A percentile compares a stretch with the other conserved stretches of the same genome.
These are phyloP conservation scores for Boeremia exigua DNA, from an alignment of 2,329 filamentous ascomycete genomes.

Conservation along the genomic window DNA sequence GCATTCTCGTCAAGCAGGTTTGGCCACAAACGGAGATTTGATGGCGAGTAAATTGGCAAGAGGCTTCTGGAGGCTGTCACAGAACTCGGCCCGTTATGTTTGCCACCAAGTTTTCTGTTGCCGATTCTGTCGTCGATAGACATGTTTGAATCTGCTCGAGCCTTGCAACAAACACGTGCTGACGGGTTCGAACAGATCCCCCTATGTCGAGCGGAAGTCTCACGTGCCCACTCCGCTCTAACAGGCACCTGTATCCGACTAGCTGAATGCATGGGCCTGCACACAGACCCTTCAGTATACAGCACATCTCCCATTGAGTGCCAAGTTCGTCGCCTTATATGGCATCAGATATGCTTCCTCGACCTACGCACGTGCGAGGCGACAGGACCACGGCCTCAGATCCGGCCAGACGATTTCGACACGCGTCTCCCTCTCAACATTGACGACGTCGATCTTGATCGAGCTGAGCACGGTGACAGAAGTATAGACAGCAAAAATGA, in stretches of 20 bases:
- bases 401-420: slow-evolving; percentile 77
- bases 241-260: slow-evolving; percentile 75
- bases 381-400: slow-evolving; percentile 73
- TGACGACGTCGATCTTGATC: slow-evolving; percentile 67
- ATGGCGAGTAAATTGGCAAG: too few species aligned
- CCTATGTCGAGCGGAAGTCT: slow-evolving; percentile 74
- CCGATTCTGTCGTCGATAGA: too few species aligned
- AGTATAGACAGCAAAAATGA: slow-evolving; percentile 54
- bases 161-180: neutral
- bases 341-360: slow-evolving; percentile 79
- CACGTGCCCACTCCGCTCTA: slow-evolving; percentile 74
- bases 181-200: slow-evolving; percentile 60
- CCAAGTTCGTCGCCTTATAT: slow-evolving; percentile 73
- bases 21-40: too few species aligned
- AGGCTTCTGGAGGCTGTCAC: too few species aligned
- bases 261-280: slow-evolving; percentile 78
- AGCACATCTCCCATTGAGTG: slow-evolving; percentile 71
- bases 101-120: too few species aligned
- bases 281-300: slow-evolving; percentile 73
- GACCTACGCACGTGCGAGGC: slow-evolving; percentile 77
- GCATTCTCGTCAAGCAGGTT: neutral
- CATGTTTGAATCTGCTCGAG: too few species aligned
- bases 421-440: slow-evolving; percentile 75
- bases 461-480: slow-evolving; percentile 28
- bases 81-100: too few species aligned